Base-by-base conservation (phyloP, 2,329 filamentous ascomycete genomes). In the Ascochyta fabae region DNA sequence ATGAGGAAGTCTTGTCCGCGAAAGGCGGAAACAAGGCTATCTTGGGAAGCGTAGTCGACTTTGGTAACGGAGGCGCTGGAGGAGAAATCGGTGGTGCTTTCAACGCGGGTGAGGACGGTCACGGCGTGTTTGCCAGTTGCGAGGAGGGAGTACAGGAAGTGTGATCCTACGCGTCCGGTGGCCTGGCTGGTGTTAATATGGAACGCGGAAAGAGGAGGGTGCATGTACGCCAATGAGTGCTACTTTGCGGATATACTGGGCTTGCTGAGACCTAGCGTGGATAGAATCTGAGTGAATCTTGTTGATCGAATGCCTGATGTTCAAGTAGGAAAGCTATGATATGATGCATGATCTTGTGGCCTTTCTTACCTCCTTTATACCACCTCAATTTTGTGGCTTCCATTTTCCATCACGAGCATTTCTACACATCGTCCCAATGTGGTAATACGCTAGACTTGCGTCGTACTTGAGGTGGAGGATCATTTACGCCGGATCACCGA, bases 51-150 rank as follows among this genome's bases (percentile, higher is more conserved):
- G 59, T 74, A 72, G 71, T 76, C 59, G 63, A 73, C 75, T 16
- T 67, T 66, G 27, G 70, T 73, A 41, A 78, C 64, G 22, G 70
- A 74, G 41, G 78, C 64, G 9, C 68, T 66, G 48, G 67, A 59
- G 6, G 79, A 79, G 7, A 82, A 69, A 0, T 59, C 72, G 56
- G 64, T 72, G 3, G 66, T 75, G 66, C 79, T 81, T 24, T 72
- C 77, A 34, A 56, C 48, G n/a, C 77, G 76, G n/a, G 75, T 74
- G 36, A 79, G 65, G 50, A 77, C 73, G 1, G 77, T 78, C 48
- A 79, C 53, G 16, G 58, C 65, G 58, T 61, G 59, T 26, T 50
- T 58, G 22, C 15, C n/a, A 16, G 48, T 53, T 5, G 43, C 24
- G 40, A 81, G 65, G 15, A 83, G 71, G 26, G 73, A 72, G 3